Evolutionary conservation across 2,329 filamentous ascomycete genomes (phyloP), one percentile per base, ranked within the genome.

Genomic region (Drechslerella dactyloides): DNA sequence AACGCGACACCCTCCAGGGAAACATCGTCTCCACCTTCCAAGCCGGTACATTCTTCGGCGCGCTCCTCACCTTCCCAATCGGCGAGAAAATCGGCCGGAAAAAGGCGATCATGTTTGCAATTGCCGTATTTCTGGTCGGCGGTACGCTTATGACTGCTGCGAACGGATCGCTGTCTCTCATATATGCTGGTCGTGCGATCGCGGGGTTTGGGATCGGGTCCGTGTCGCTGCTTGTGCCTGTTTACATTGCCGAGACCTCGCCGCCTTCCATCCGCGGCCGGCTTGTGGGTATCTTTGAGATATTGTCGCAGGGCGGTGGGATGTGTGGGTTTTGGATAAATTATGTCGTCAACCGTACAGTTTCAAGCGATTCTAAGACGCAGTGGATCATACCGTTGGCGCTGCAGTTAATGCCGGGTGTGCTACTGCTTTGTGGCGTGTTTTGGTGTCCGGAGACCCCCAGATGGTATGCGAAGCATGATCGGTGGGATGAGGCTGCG

Each of bases 291-390:
- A 84, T 89, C 58, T 89, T 88, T 78, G 87, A 89, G 77, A 81
- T 89, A 1, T 85, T 85, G 24, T 88, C 85, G 79, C 87, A 89
- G 79, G 81, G 85, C 78, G 86, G 88, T 79, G 82, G 87, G 68
- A 78, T 87, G 1, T 84, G 87, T 33, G 87, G 86, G 23, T 87
- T 87, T 79, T 87, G 85, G 85, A 86, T 87, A 79, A 87, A 86
- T 79, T 81, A 74, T 74, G 77, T 77, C 15, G 48, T 63, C 1
- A 73, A 84, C 80, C 78, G 80, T 65, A 81, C 84, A 62, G 77
- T 74, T 84, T 75, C 77, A 15, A 15, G 80, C 1, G 77, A 82
- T 1, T 81, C 79, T 15, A 81, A 82, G 72, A 78, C 80, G 1
- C 86, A 88, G 77, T 90, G 87, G 87, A 79, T 86, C 33, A 84